phyloP scores from a whole-genome alignment of 441 rosid genomes.

The Bruguiera hainesii region DNA sequence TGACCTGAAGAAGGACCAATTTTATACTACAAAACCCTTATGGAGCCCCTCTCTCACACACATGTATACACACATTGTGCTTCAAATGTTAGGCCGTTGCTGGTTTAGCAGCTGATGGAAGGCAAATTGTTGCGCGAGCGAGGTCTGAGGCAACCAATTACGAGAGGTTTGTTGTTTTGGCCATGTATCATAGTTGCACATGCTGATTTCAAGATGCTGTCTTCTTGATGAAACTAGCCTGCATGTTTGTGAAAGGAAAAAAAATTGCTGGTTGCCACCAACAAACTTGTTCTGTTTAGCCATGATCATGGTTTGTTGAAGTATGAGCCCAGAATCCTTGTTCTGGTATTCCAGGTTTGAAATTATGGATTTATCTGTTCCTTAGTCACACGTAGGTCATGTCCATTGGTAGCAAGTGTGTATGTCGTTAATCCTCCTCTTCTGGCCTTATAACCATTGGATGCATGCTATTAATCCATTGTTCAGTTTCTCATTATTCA shows the following conservation, averaged over 20 bases:
- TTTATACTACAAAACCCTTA: not conserved
- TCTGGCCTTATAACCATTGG: too few relatives aligned
- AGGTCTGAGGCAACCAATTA: constrained; percentile 75
- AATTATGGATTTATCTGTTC: not conserved
- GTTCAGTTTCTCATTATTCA: too few relatives aligned
- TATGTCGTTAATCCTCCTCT: too few relatives aligned
- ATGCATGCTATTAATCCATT: too few relatives aligned
- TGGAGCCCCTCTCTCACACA: not conserved
- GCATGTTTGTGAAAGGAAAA: not conserved
- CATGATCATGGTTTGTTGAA: not conserved
- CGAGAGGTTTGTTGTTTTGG: constrained; percentile 42
- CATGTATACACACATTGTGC: not conserved
- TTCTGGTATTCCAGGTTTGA: not conserved
- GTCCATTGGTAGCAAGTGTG: too few relatives aligned
- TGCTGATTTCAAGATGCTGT: not conserved
- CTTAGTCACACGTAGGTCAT: too few relatives aligned
- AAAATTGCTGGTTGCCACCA: not conserved
- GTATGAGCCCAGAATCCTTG: not conserved
- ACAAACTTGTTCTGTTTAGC: not conserved
- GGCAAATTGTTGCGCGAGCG: constrained; percentile 87
- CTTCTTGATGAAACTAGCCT: not conserved
- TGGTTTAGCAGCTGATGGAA: constrained; percentile 98
- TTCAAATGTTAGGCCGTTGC: constrained; percentile 77
- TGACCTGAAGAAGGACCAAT: not conserved
- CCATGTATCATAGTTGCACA: not conserved